Percentiles rank a stretch among this genome's conserved stretches.
These are phyloP conservation scores for Phenoliferia sp. DNA, from an alignment of 1,284 basidiomycete species.

Conservation along the genomic window DNA sequence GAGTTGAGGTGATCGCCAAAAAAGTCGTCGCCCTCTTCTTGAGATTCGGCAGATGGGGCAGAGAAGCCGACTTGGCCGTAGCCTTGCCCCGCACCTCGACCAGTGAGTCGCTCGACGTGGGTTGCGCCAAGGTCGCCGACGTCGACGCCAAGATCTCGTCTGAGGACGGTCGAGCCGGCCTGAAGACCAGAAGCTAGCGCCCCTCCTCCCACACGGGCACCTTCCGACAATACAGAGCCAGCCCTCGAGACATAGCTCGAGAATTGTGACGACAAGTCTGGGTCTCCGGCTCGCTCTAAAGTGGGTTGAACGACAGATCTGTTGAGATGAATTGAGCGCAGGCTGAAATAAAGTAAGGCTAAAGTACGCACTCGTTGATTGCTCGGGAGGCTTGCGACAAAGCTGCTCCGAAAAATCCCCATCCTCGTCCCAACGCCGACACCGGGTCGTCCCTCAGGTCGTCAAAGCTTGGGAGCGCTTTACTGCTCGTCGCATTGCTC, in stretches of 20 bases:
- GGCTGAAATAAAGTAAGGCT: neutral
- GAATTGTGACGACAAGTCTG: conserved; percentile 65
- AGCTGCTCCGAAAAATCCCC: conserved; percentile 72
- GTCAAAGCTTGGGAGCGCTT: conserved; percentile 55
- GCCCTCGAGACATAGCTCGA: conserved; percentile 65
- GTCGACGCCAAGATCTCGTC: conserved; percentile 67
- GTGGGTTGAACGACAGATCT: conserved; percentile 65
- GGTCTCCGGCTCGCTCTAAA: conserved; percentile 67
- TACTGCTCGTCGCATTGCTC: conserved; percentile 2
- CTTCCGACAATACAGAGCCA: conserved; percentile 54
- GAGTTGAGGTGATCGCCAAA: conserved; percentile 25
- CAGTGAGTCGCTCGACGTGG: conserved; percentile 29
- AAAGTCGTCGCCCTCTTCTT: conserved; percentile 30
- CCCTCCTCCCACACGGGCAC: conserved; percentile 58
- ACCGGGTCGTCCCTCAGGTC: conserved; percentile 76
- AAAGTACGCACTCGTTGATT: conserved; percentile 59
- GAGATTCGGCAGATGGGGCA: conserved; percentile 7
- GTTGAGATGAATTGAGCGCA: neutral
- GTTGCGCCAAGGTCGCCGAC: conserved; percentile 54
- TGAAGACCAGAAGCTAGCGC: conserved; percentile 31
- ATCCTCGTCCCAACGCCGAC: conserved; percentile 72
- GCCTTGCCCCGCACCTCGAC: conserved; percentile 20
- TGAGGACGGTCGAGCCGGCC: conserved; percentile 54
- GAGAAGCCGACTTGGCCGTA: conserved; percentile 20
- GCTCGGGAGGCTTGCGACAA: conserved; percentile 65